Percentiles rank a stretch among this genome's conserved stretches.
Conservation (phyloP, 768 basidiomycete genomes). For the Tricholoma saponaceum region DNA sequence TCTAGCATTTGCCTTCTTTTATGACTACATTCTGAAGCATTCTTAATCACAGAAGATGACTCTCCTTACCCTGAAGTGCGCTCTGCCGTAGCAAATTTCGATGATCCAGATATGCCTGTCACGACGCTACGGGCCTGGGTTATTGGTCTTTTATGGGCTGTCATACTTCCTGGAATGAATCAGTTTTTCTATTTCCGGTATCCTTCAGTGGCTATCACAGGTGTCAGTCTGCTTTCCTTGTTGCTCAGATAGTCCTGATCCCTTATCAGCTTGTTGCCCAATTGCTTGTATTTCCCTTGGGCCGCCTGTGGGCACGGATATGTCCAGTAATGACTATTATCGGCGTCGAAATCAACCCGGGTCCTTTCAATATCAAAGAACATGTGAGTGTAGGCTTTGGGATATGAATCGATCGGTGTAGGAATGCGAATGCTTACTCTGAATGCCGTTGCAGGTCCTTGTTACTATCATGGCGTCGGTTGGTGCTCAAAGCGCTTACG, state of each 20-base stretch:
- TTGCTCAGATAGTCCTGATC: conserved; percentile 1
- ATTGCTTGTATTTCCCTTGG: conserved; percentile 65
- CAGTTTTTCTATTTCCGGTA: conserved; percentile 77
- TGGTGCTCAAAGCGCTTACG: conserved; percentile 53
- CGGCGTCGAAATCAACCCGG: conserved; percentile 65
- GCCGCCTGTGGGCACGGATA: conserved; percentile 60
- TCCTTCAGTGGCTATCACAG: conserved; percentile 58
- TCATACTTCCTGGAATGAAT: conserved; percentile 69
- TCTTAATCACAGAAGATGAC: conserved; percentile 47
- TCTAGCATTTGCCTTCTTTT: background rate
- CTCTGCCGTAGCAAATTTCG: conserved; percentile 70
- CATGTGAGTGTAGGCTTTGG: conserved; percentile 27
- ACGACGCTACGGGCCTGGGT: conserved; percentile 58
- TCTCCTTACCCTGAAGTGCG: conserved; percentile 85
- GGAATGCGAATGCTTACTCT: background rate
- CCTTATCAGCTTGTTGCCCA: conserved; percentile 56
- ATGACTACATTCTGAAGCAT: background rate
- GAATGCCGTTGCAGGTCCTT: conserved; percentile 37
- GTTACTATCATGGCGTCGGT: conserved; percentile 65
- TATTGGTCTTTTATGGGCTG: conserved; percentile 50
- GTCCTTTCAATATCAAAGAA: conserved; percentile 74
- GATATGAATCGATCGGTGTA: background rate
- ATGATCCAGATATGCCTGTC: conserved; percentile 62
- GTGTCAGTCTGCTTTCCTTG: conserved; percentile 27
- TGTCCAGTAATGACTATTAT: conserved; percentile 51